Evolutionary conservation across 169 alveolate genomes (phyloP), one percentile per base, ranked within the genome.

Genomic region (Plasmodium sp.): DNA sequence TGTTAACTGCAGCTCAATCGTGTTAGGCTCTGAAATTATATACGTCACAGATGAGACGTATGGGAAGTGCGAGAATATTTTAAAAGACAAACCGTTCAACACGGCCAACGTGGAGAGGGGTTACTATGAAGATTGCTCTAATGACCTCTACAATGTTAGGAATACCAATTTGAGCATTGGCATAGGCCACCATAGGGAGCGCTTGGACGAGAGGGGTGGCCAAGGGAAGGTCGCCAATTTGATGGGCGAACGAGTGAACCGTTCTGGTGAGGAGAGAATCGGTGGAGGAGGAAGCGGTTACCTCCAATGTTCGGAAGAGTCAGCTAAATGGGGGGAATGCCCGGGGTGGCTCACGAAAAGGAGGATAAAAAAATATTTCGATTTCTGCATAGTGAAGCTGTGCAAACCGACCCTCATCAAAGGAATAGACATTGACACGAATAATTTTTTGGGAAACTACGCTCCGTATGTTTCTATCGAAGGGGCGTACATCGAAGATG

Each of bases 301-400:
- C 36, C 27, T 14, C 12, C 31, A 45, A 58, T 83, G 5, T 2
- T 31, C 16, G 27, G 10, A 43, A 16, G 33, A 31, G 10, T 73
- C 34, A 67, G 12, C 36, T 41, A 62, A 67, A 27, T 67, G 12
- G 16, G 14, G 54, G 48, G 92, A 81, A 72, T 92, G 95, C 39
- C 92, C 92, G 5, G 97, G 97, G n/a, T 95, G 97, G 97, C 71
- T 86, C 62, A 93, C 97, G 31, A 95, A 96, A 82, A 92, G 97
- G 27, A 92, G 96, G 58, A 83, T 95, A 58, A 92, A 80, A 36
- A 95, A 95, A 82, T 85, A 93, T 74, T 96, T 93, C 73, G 97
- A 95, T 62, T 95, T 92, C 45, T 93, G 96, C 45, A 51, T 95
- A 33, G 88, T 95, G 18, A 84, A 93, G 80, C 81, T 95, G 22